phyloP scores from a whole-genome alignment of 83 land plant genomes.

The Isoetes engelmannii region DNA sequence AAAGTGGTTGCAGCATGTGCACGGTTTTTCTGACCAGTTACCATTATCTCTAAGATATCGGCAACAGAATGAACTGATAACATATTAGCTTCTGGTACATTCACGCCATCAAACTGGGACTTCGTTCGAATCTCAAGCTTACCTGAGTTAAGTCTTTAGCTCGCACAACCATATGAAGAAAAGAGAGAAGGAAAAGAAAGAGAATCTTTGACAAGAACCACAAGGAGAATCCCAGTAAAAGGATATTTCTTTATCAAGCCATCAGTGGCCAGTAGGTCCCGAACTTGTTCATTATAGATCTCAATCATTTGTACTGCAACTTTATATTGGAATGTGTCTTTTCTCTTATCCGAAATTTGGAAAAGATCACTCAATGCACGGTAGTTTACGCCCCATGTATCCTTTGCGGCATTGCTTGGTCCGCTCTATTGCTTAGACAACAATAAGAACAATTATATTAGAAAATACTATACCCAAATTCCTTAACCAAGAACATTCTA shows the following conservation, averaged over 20 bases:
- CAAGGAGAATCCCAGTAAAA: background rate
- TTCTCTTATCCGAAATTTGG: constrained; percentile 3
- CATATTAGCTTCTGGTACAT: constrained; percentile 6
- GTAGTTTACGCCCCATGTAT: constrained; percentile 11
- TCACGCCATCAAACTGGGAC: background rate
- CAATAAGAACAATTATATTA: background rate
- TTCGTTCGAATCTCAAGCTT: background rate
- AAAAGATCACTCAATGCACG: constrained; percentile 15
- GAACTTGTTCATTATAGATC: constrained; percentile 14
- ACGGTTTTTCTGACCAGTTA: background rate
- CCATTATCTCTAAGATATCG: constrained; percentile 6
- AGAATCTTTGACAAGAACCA: background rate
- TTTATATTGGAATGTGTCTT: constrained; percentile 6
- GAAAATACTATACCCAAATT: background rate
- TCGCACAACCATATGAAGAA: too few species aligned
- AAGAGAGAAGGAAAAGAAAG: background rate
- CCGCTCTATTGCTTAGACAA: background rate
- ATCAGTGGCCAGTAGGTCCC: constrained; percentile 9
- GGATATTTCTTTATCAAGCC: constrained; percentile 6
- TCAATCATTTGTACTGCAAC: constrained; percentile 15
- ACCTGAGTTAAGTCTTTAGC: too few species aligned
- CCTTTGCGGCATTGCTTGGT: background rate
- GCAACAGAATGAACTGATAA: background rate
- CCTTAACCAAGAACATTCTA: background rate
- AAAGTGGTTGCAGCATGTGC: background rate